A percentile compares a stretch with the other conserved stretches of the same genome.
Evolutionary conservation across 2,329 filamentous ascomycete species (phyloP).

Genomic region (Fusarium citri): DNA sequence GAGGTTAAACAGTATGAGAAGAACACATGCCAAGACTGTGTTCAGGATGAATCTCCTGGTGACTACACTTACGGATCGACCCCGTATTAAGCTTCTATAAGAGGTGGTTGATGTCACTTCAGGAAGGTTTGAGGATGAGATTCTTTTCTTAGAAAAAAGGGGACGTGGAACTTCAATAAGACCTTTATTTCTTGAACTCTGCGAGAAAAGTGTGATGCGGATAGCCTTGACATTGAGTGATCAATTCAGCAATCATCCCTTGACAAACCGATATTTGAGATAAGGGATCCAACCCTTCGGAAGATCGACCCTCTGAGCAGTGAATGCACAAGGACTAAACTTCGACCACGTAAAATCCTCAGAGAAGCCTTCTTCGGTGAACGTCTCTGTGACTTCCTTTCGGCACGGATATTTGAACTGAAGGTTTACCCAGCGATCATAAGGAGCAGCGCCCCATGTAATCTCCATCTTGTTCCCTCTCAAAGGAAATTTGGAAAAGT

Average conservation of each 20-base stretch:
- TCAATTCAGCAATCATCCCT: not conserved
- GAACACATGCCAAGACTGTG: not conserved
- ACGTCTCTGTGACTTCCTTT: slow-evolving; percentile 17
- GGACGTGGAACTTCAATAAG: not conserved
- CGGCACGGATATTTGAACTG: slow-evolving; percentile 34
- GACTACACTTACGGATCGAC: not conserved
- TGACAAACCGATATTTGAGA: slow-evolving; percentile 34
- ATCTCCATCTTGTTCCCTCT: slow-evolving; percentile 26
- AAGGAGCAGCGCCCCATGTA: slow-evolving; percentile 14
- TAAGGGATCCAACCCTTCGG: slow-evolving; percentile 30
- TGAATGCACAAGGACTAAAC: slow-evolving; percentile 25
- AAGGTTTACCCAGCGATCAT: slow-evolving; percentile 28
- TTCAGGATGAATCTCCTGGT: not conserved
- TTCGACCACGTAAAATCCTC: slow-evolving; percentile 25
- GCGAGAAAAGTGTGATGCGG: not conserved
- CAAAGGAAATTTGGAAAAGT: slow-evolving; percentile 25
- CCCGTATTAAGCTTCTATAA: not conserved
- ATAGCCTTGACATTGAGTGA: not conserved
- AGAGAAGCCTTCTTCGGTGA: slow-evolving; percentile 12
- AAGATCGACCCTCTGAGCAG: slow-evolving; percentile 20
- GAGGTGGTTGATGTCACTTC: not conserved
- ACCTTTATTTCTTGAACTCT: not conserved
- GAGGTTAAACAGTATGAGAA: accelerated
- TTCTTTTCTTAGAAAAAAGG: not conserved
- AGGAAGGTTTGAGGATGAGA: not conserved